A percentile compares a stretch with the other conserved stretches of the same genome.
phyloP scores from a whole-genome alignment of 129 eudicot species.

The Flaveria linearis region DNA sequence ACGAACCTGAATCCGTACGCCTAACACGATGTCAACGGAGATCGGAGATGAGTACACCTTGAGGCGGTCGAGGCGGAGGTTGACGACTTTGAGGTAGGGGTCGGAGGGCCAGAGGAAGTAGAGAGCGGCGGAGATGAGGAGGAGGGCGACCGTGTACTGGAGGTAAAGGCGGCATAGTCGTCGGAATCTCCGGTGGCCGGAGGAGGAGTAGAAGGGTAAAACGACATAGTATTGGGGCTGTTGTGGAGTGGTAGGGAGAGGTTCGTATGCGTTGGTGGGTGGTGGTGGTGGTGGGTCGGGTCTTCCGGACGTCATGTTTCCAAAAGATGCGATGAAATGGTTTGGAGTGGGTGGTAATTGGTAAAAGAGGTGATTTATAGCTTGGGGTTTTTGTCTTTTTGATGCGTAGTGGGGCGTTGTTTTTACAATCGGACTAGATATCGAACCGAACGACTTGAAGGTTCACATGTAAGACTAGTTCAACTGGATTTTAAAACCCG shows the following conservation, averaged over 20 bases:
- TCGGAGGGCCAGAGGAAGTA: constrained; percentile 85
- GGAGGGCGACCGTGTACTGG: constrained; percentile 34
- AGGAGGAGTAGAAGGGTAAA: constrained; percentile 44
- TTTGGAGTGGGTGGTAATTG: too few species aligned
- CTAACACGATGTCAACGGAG: constrained; percentile 56
- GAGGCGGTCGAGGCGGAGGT: constrained; percentile 49
- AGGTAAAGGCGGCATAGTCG: constrained; percentile 35
- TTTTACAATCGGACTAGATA: too few species aligned
- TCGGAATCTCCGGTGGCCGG: constrained; percentile 37
- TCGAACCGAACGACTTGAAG: too few species aligned
- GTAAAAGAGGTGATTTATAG: neutral
- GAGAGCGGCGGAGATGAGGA: constrained; percentile 56
- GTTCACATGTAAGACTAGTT: too few species aligned
- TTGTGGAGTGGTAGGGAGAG: constrained; percentile 37
- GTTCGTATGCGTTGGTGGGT: constrained; percentile 34
- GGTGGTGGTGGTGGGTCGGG: constrained; percentile 17
- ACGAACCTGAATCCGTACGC: constrained; percentile 46
- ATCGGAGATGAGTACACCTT: constrained; percentile 36
- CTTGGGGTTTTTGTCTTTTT: neutral
- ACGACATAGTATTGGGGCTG: constrained; percentile 46
- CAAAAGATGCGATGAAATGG: neutral
- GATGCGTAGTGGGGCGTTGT: too few species aligned
- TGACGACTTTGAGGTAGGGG: constrained; percentile 60
- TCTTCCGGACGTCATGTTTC: constrained; percentile 39
- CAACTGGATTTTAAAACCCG: too few species aligned